These are phyloP conservation scores for Diplodia intermedia DNA, from an alignment of 2,329 filamentous ascomycete genomes.

Conservation along the genomic window DNA sequence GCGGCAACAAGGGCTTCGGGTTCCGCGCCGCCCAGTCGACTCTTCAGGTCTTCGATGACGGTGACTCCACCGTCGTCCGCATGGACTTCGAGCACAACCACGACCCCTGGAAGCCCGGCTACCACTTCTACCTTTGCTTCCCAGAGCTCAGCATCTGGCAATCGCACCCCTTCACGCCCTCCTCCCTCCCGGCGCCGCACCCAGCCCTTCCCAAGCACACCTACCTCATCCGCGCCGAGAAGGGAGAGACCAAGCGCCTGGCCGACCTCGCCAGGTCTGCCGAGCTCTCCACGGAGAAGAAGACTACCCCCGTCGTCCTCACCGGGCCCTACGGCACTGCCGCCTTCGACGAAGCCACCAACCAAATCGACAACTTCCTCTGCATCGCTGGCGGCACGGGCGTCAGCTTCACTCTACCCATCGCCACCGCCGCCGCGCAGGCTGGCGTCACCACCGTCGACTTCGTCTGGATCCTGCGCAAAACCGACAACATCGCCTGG, in stretches of 20 bases:
- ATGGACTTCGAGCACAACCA: conserved; percentile 70
- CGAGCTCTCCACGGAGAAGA: conserved; percentile 32
- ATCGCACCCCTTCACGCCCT: conserved; percentile 73
- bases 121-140: conserved; percentile 77
- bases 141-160: conserved; percentile 72
- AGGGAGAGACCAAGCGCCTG: conserved; percentile 45
- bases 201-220: conserved; percentile 41
- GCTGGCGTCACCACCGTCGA: conserved; percentile 40
- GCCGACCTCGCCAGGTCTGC: conserved; percentile 40
- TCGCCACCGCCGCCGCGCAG: conserved; percentile 43
- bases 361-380: conserved; percentile 42
- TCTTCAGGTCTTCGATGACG: conserved; percentile 58
- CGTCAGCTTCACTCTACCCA: conserved; percentile 48
- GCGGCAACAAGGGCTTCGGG: conserved; percentile 54
- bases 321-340: conserved; percentile 46
- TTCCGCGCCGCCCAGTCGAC: conserved; percentile 63
- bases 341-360: conserved; percentile 36
- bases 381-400: conserved; percentile 49
- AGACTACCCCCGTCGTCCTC: conserved; percentile 42
- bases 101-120: conserved; percentile 68
- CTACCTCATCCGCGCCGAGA: conserved; percentile 47
- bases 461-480: conserved; percentile 47
- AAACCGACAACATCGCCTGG: conserved; percentile 45
- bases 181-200: conserved; percentile 59
- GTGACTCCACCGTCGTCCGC: conserved; percentile 63